phyloP scores from a whole-genome alignment of 2,329 filamentous ascomycete genomes.

The Neofusicoccum ribis region DNA sequence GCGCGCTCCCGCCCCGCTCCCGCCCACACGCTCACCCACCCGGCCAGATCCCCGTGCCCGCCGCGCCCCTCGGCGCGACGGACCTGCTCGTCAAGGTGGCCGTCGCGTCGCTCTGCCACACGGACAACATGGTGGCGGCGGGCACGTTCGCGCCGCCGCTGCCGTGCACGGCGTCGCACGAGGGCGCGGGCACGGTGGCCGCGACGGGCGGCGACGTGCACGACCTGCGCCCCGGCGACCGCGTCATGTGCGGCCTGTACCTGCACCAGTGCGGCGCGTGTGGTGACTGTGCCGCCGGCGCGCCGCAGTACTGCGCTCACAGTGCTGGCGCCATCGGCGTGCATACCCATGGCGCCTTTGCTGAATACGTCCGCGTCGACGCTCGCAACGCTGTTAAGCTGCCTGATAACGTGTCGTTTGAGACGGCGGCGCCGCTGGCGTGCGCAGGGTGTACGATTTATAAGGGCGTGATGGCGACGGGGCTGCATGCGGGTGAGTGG shows the following conservation, averaged over 20 bases:
- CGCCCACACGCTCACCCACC: no score
- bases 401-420: constrained; percentile 51
- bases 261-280: constrained; percentile 57
- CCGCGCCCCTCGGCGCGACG: constrained; percentile 43
- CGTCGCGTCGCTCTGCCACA: constrained; percentile 63
- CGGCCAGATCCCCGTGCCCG: constrained; percentile 47
- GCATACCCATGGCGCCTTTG: constrained; percentile 55
- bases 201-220: constrained; percentile 45
- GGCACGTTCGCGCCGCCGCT: constrained; percentile 52
- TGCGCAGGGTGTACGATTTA: constrained; percentile 58
- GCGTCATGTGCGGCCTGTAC: constrained; percentile 58
- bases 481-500: constrained; percentile 42
- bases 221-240: constrained; percentile 51
- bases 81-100: constrained; percentile 63
- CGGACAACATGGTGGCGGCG: constrained; percentile 57
- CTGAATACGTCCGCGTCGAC: constrained; percentile 58
- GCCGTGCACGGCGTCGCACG: constrained; percentile 58
- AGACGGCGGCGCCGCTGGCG: constrained; percentile 57
- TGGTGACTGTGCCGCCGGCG: constrained; percentile 51
- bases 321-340: constrained; percentile 52
- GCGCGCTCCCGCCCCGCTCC: no score
- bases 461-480: constrained; percentile 47
- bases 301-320: constrained; percentile 57
- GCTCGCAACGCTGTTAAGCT: constrained; percentile 47
- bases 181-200: constrained; percentile 58